Evolutionary conservation across 202 grass and related monocot species (phyloP), one percentile per base, ranked within the genome.

Genomic region (Elaeis oleifera): DNA sequence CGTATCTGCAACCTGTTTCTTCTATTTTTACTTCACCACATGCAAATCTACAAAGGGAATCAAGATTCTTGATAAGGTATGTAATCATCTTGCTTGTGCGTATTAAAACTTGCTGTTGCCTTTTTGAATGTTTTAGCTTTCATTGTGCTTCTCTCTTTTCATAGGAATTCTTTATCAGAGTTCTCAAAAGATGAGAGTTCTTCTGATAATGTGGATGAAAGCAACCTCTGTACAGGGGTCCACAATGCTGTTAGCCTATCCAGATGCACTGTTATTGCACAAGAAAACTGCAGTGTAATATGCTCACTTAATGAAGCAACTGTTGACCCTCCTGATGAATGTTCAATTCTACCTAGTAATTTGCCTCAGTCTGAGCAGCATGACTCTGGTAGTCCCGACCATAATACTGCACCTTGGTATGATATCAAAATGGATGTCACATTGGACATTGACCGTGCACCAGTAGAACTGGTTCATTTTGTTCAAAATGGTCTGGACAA

Each of bases 1-100:
- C 65, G 16, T 91, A 92, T 61, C 85, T 89, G 18, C 76, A 88
- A 18, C 75, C 87, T 14, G 32, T 86, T 65, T 89, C 85, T 22
- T 91, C 88, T 16, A 89, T 99, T 71, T 99, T 99, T 79, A 87
- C 84, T 61, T 99, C 94, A 24, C 94, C 94, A 1, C 94, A 94
- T n/a, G 69, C 80, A 78, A 94, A 99, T 19, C 71, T 50, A 9
- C 80, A 85, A 23, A 99, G 79, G 80, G 88, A 87, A 67, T 71
- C 65, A 0, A 94, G 74, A 58, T 66, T 71, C 49, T 70, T 75
- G 24, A 78, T 71, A 27, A 89, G 82, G 94, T 94, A 82, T 44
- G 11, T 44, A 13, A 44, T 44, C 36, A 44, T 44, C 36, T 14
- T 44, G 36, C 36, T 44, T 9, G 8, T 44, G 36, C 8, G 0